These are phyloP conservation scores for Aspergillus cejpii DNA, from an alignment of 2,329 filamentous ascomycete species.

Conservation along the genomic window DNA sequence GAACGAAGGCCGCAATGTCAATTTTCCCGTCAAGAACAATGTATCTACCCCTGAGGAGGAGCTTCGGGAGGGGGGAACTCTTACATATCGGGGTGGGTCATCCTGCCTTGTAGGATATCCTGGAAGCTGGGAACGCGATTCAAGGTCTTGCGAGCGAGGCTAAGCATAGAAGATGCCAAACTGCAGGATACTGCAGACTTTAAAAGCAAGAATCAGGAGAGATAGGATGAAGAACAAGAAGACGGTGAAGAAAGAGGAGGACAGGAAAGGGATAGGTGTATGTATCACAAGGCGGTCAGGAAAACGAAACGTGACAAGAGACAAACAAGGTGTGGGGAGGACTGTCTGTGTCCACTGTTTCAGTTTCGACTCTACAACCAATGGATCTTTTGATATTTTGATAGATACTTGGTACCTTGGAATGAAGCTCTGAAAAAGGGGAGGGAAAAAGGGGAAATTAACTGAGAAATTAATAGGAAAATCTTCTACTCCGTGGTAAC, in stretches of 20 bases:
- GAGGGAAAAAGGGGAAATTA: slow-evolving; percentile 3
- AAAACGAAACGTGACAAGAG: slow-evolving; percentile 22
- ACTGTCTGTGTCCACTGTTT: slow-evolving; percentile 35
- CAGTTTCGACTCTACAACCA: slow-evolving; percentile 25
- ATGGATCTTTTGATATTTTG: not conserved
- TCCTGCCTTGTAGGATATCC: slow-evolving; percentile 43
- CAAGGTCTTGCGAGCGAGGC: slow-evolving; percentile 39
- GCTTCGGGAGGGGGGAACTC: slow-evolving; percentile 8
- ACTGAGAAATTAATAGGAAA: not conserved
- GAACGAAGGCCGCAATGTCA: slow-evolving; percentile 11
- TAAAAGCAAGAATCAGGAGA: slow-evolving; percentile 16
- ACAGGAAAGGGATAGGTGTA: slow-evolving; percentile 20
- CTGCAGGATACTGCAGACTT: slow-evolving; percentile 29
- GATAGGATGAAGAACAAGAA: slow-evolving; percentile 18
- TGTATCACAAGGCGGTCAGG: slow-evolving; percentile 19
- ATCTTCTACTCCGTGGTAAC: not conserved
- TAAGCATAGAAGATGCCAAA: slow-evolving; percentile 37
- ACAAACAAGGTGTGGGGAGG: slow-evolving; percentile 21
- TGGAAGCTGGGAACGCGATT: slow-evolving; percentile 42
- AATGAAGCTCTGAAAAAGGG: slow-evolving; percentile 15
- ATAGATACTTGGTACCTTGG: too few species aligned
- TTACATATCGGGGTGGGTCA: slow-evolving; percentile 43
- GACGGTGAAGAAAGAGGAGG: slow-evolving; percentile 17
- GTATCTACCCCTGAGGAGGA: slow-evolving; percentile 5
- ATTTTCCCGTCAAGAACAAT: slow-evolving; percentile 5